Evolutionary conservation across 2,329 filamentous ascomycete species (phyloP).

Genomic region (Botrytis fabae): DNA sequence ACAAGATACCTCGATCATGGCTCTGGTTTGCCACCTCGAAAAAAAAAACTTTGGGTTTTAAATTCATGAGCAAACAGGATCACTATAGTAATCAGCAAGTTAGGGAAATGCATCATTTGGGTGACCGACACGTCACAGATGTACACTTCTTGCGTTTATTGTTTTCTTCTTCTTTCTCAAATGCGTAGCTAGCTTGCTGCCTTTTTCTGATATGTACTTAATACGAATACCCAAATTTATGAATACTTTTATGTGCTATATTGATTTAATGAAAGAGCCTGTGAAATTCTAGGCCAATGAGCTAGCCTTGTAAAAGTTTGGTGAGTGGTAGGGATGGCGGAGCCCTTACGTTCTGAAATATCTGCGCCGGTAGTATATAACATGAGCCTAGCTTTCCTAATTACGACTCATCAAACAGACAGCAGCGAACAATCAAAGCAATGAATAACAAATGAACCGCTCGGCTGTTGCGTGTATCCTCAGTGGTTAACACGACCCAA

Average conservation of each 20-base stretch:
- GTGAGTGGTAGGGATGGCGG: background rate
- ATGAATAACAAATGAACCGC: too few relatives aligned
- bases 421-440: too few relatives aligned
- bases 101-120: background rate
- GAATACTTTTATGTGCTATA: background rate
- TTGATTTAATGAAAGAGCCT: background rate
- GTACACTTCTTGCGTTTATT: conserved; percentile 1
- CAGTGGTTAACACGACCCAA: background rate
- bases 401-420: background rate
- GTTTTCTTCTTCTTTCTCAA: background rate
- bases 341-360: background rate
- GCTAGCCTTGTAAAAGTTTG: background rate
- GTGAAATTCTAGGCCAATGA: background rate
- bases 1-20: conserved; percentile 20
- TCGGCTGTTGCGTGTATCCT: too few relatives aligned
- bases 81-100: conserved; percentile 11
- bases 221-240: conserved; percentile 1
- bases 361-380: too few relatives aligned
- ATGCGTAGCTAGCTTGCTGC: conserved; percentile 10
- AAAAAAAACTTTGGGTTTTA: background rate
- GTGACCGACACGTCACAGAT: background rate
- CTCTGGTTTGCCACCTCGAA: conserved; percentile 7
- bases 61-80: conserved; percentile 22
- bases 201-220: background rate
- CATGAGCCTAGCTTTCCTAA: background rate